A percentile compares a stretch with the other conserved stretches of the same genome.
These are phyloP conservation scores for Eucalyptus victrix DNA, from an alignment of 345 rosid genomes.

Conservation along the genomic window DNA sequence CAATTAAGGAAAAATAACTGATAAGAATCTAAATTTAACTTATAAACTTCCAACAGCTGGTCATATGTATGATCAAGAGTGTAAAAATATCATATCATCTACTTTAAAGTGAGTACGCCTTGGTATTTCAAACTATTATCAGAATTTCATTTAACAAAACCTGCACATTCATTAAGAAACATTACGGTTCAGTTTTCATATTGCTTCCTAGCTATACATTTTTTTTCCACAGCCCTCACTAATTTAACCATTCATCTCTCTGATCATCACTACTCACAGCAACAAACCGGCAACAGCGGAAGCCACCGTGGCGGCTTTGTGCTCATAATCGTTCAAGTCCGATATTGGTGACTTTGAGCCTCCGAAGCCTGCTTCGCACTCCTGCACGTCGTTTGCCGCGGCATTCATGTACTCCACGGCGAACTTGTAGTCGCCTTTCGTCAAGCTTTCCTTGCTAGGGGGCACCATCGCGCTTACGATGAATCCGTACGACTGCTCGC, in stretches of 20 bases:
- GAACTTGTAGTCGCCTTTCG: slow-evolving; percentile 11
- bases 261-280: not conserved
- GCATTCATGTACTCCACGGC: not conserved
- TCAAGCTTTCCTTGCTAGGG: not conserved
- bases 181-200: not conserved
- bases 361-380: slow-evolving; percentile 5
- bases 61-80: not conserved
- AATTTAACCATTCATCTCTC: not conserved
- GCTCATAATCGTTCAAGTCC: not conserved
- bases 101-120: not conserved
- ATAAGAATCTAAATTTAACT: not conserved
- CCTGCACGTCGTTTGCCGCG: not conserved
- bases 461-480: slow-evolving; percentile 6
- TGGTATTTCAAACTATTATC: not conserved
- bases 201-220: not conserved
- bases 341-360: slow-evolving; percentile 9
- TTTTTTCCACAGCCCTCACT: not conserved
- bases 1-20: not conserved
- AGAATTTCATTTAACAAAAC: not conserved
- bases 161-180: not conserved
- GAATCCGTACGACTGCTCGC: not conserved
- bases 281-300: slow-evolving; percentile 12
- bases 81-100: not conserved
- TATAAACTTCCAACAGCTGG: not conserved
- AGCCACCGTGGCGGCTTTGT: slow-evolving; percentile 1